These are phyloP conservation scores for Pittosporum tobira DNA, from an alignment of 129 eudicot genomes.

Conservation along the genomic window DNA sequence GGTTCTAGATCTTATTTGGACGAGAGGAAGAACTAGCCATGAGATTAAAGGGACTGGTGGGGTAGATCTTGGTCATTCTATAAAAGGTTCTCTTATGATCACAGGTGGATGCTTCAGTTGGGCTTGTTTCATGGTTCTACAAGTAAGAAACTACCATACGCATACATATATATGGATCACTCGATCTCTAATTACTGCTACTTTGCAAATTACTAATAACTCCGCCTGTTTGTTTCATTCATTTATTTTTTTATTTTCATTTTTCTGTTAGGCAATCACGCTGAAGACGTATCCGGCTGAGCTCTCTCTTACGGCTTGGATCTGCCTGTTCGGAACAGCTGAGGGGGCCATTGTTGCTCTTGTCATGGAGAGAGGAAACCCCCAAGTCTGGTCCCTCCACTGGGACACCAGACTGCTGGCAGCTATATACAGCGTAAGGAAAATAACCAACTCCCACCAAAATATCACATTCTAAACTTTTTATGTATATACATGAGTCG, in stretches of 20 bases:
- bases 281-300: constrained; percentile 82
- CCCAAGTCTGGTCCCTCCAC: constrained; percentile 70
- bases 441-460: no score
- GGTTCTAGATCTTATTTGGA: constrained; percentile 55
- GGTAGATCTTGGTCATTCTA: constrained; percentile 49
- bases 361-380: constrained; percentile 67
- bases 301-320: constrained; percentile 90
- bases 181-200: no score
- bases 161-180: no score
- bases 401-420: constrained; percentile 73
- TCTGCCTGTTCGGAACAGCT: constrained; percentile 74
- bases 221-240: no score
- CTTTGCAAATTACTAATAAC: no score
- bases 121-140: constrained; percentile 88
- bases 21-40: constrained; percentile 28
- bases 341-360: constrained; percentile 69
- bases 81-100: constrained; percentile 73
- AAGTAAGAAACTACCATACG: no score
- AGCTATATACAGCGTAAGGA: constrained; percentile 73
- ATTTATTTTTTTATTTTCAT: no score
- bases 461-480: no score
- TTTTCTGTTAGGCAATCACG: constrained; percentile 58
- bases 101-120: constrained; percentile 72
- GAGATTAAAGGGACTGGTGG: constrained; percentile 26
- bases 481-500: no score